A percentile compares a stretch with the other conserved stretches of the same genome.
Evolutionary conservation across 768 basidiomycete species (phyloP).

Genomic region (Tylopilus rubrobrunneus): DNA sequence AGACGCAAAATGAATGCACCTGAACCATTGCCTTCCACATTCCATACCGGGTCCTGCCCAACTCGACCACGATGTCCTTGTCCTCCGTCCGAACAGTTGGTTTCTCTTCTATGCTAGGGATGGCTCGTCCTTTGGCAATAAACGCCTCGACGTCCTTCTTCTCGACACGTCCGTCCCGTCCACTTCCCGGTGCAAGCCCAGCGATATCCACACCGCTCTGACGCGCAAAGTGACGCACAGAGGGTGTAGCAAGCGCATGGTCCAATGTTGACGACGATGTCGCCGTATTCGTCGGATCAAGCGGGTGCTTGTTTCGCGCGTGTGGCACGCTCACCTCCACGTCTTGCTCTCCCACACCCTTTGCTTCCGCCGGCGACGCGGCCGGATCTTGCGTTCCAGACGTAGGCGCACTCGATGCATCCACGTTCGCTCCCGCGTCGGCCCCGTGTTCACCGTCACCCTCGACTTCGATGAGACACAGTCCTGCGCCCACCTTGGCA

Average conservation of each 20-base stretch:
- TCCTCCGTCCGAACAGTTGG: background rate
- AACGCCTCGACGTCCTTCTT: conserved; percentile 69
- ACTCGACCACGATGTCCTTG: conserved; percentile 60
- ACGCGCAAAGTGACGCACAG: conserved; percentile 74
- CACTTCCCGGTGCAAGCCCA: conserved; percentile 59
- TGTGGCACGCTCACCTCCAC: background rate
- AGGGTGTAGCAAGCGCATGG: conserved; percentile 66
- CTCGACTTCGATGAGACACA: conserved; percentile 81
- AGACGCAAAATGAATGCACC: conserved; percentile 35
- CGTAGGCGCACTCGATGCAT: background rate
- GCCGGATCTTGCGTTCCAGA: conserved; percentile 13
- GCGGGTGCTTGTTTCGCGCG: conserved; percentile 44
- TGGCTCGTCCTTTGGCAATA: conserved; percentile 29
- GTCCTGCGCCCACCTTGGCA: conserved; percentile 74
- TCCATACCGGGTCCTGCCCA: conserved; percentile 71
- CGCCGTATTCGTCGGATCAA: conserved; percentile 52
- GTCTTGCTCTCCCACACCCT: background rate
- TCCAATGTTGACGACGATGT: conserved; percentile 13
- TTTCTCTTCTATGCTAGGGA: background rate
- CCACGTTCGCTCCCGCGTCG: background rate
- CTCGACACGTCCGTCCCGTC: conserved; percentile 71
- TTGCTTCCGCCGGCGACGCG: background rate
- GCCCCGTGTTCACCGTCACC: conserved; percentile 38
- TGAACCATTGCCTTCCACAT: conserved; percentile 93
- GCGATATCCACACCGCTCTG: conserved; percentile 60